Conservation (phyloP, 2,329 filamentous ascomycete species). For the Epichloe uncinata region DNA sequence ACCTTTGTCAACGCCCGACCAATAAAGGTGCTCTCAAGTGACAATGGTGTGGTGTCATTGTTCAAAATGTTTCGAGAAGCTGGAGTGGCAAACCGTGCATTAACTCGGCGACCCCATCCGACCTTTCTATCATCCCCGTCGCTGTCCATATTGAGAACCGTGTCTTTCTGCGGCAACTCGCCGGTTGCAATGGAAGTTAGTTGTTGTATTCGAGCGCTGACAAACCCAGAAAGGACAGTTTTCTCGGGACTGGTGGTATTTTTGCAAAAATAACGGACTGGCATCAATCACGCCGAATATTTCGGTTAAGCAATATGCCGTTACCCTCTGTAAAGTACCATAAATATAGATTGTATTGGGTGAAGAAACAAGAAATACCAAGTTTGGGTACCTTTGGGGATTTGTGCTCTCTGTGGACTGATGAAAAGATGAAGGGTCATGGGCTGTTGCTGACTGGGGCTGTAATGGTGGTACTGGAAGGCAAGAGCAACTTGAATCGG, state of each 20-base stretch:
- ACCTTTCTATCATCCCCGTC: constrained; percentile 14
- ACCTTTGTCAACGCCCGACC: constrained; percentile 4
- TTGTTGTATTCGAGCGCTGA: constrained; percentile 17
- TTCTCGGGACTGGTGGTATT: constrained; percentile 4
- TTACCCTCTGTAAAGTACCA: not conserved
- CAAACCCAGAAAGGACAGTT: constrained; percentile 14
- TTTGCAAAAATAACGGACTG: constrained; percentile 4
- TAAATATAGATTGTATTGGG: not conserved
- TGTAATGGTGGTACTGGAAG: not conserved
- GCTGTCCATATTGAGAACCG: constrained; percentile 5
- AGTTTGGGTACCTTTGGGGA: not conserved
- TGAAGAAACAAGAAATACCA: not conserved
- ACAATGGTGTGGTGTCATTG: not conserved
- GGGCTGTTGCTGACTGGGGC: not conserved
- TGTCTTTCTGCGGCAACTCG: not conserved
- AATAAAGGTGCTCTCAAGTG: constrained; percentile 4
- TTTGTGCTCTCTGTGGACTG: not conserved
- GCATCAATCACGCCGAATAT: constrained; percentile 4
- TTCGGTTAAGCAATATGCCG: constrained; percentile 7
- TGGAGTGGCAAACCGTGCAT: constrained; percentile 13
- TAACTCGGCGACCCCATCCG: constrained; percentile 16
- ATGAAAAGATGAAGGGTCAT: not conserved
- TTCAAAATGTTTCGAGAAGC: constrained; percentile 12
- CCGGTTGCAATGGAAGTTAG: constrained; percentile 12
- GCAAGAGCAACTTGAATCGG: not conserved